Conservation (phyloP, 1,284 basidiomycete species). For the Lentinus polychrous region DNA sequence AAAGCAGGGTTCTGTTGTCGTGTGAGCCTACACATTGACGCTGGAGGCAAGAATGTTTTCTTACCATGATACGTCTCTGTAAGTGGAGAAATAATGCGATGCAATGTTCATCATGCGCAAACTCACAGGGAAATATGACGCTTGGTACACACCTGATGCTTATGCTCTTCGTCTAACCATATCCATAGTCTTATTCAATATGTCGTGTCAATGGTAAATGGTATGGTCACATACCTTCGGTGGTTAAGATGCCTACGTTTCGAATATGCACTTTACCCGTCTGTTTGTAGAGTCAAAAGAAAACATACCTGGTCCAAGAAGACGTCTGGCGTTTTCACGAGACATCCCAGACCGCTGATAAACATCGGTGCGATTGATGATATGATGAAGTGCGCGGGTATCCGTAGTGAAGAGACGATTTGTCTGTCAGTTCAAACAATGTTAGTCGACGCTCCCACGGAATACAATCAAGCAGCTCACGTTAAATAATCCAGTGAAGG, state of each 20-base stretch:
- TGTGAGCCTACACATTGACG: not conserved
- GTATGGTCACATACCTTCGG: conserved; percentile 28
- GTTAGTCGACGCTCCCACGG: not conserved
- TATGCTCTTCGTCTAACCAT: conserved; percentile 31
- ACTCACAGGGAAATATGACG: not conserved
- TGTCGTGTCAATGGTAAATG: not conserved
- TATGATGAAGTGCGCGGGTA: conserved; percentile 41
- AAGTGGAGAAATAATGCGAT: not conserved
- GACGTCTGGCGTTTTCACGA: conserved; percentile 29
- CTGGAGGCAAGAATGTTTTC: not conserved
- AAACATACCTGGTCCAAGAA: conserved; percentile 38
- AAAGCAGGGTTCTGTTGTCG: conserved; percentile 28
- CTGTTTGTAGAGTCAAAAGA: too few species aligned
- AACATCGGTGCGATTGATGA: conserved; percentile 34
- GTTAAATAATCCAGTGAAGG: conserved; percentile 37
- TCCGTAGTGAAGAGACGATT: conserved; percentile 40
- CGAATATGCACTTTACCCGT: not conserved
- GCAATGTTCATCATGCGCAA: not conserved
- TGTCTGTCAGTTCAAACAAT: conserved; percentile 22
- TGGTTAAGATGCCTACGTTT: conserved; percentile 30
- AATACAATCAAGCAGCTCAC: conserved; percentile 27
- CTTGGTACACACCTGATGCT: conserved; percentile 33
- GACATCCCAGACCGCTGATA: conserved; percentile 39
- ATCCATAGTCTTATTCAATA: not conserved
- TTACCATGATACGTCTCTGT: conserved; percentile 29